phyloP scores from a whole-genome alignment of 352 stramenopile species.

The Paralagenidium karlingii region DNA sequence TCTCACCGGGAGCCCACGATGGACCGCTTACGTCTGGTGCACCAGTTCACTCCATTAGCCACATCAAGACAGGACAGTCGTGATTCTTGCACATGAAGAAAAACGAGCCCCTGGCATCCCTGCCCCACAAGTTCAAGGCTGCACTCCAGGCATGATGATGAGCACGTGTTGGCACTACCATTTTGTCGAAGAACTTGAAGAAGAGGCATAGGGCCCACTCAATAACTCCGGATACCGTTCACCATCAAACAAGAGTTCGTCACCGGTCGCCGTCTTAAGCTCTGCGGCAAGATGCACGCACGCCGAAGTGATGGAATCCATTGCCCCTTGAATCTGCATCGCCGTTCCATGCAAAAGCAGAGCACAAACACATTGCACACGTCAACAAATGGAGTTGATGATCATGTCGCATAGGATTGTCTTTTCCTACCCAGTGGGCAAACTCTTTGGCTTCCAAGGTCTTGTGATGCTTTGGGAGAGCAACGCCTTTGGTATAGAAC shows the following conservation, averaged over 20 bases:
- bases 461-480: slow-evolving; percentile 8
- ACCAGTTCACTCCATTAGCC: too few species aligned
- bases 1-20: too few species aligned
- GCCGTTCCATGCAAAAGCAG: neutral
- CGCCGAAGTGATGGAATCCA: slow-evolving; percentile 27
- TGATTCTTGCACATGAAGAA: too few species aligned
- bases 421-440: slow-evolving; percentile 42
- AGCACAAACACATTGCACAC: neutral
- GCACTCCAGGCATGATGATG: too few species aligned
- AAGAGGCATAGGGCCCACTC: too few species aligned
- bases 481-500: slow-evolving; percentile 19
- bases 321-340: slow-evolving; percentile 19
- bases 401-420: too few species aligned
- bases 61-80: too few species aligned
- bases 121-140: too few species aligned
- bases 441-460: slow-evolving; percentile 4
- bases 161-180: too few species aligned
- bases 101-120: too few species aligned
- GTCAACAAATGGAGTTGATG: neutral
- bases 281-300: slow-evolving; percentile 21
- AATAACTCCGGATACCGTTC: slow-evolving; percentile 29
- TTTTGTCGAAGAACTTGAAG: too few species aligned
- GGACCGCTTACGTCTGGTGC: too few species aligned
- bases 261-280: slow-evolving; percentile 32
- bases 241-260: slow-evolving; percentile 56